Percentiles rank a stretch among this genome's conserved stretches.
Conservation (phyloP, 176 grass and related monocot genomes). For the Carex myosuroides region DNA sequence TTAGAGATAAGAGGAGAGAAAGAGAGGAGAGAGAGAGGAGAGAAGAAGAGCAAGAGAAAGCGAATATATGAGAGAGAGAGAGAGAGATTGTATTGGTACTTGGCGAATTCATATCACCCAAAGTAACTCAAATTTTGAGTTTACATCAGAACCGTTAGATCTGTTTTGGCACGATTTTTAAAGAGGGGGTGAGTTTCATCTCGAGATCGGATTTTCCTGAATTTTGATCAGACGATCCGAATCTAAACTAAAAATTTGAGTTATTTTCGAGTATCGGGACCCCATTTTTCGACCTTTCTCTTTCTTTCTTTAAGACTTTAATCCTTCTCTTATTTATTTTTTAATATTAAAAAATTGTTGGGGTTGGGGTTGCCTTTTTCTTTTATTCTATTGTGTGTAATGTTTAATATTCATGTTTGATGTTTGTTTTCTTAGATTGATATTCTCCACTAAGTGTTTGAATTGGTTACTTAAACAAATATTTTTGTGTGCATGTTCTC, state of each 20-base stretch:
- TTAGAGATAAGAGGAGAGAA: background rate
- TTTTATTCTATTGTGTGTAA: too few species aligned
- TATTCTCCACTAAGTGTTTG: background rate
- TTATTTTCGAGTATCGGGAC: too few species aligned
- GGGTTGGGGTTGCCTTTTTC: too few species aligned
- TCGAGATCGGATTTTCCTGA: too few species aligned
- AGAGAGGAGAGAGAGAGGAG: background rate
- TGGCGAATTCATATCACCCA: background rate
- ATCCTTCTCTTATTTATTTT: background rate
- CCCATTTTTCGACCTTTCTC: background rate
- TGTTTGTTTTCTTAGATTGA: background rate
- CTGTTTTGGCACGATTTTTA: too few species aligned
- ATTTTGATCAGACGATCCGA: too few species aligned
- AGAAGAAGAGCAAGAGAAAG: background rate
- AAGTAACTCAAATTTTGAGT: too few species aligned
- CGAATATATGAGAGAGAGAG: background rate
- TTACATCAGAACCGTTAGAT: too few species aligned
- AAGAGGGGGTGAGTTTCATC: too few species aligned
- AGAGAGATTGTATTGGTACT: background rate
- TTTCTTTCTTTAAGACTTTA: background rate
- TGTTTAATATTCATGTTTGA: too few species aligned
- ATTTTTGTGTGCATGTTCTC: background rate
- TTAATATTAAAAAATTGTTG: too few species aligned
- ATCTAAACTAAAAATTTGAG: too few species aligned
- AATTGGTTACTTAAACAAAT: background rate